A percentile compares a stretch with the other conserved stretches of the same genome.
Conservation (phyloP, 75 land plant genomes). For the Pinus tabuliformis region DNA sequence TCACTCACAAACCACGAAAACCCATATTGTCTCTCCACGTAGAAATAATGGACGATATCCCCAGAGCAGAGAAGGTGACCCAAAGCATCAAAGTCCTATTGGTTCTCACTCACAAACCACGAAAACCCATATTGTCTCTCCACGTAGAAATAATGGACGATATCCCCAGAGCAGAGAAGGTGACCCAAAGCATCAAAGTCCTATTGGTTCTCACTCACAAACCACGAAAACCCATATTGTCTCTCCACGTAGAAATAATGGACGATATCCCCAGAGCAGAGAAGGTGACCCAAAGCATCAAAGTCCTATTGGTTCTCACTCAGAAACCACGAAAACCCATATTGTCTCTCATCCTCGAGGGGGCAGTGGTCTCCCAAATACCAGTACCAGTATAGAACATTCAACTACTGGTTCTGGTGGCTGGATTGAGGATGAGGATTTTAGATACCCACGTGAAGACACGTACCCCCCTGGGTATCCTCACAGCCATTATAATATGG, state of each 20-base stretch:
- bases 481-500: not conserved
- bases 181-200: not conserved
- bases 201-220: not conserved
- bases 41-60: not conserved
- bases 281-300: not conserved
- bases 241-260: not conserved
- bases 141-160: not conserved
- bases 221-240: not conserved
- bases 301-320: not conserved
- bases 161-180: not conserved
- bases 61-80: not conserved
- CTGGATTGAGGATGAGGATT: constrained; percentile 2
- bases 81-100: not conserved
- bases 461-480: not conserved
- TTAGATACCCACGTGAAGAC: not conserved
- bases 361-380: not conserved
- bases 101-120: not conserved
- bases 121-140: not conserved
- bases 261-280: not conserved
- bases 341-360: not conserved
- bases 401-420: not conserved
- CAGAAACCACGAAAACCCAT: not conserved
- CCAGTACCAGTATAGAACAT: not conserved
- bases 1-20: not conserved
- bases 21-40: not conserved